phyloP scores from a whole-genome alignment of 441 rosid genomes.

The Eruca vesicaria region DNA sequence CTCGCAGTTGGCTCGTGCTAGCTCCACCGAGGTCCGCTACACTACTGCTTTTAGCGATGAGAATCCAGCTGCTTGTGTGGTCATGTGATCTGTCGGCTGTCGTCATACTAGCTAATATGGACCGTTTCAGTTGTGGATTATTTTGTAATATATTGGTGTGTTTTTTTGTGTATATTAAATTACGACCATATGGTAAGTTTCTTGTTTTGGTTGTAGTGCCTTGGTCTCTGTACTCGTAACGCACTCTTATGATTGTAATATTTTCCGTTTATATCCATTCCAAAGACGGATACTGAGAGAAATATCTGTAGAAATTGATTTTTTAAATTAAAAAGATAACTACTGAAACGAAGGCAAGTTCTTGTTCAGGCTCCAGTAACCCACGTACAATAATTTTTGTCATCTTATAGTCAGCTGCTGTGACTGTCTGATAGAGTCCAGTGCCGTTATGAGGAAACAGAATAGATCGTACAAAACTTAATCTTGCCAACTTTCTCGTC shows the following conservation, averaged over 20 bases:
- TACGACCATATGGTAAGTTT: constrained; percentile 17
- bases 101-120: not conserved
- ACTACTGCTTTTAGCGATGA: constrained; percentile 95
- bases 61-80: constrained; percentile 64
- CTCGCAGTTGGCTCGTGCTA: constrained; percentile 81
- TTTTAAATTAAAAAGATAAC: not conserved
- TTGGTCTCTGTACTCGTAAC: not conserved
- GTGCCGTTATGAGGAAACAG: not conserved
- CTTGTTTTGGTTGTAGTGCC: constrained; percentile 2
- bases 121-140: not conserved
- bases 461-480: not conserved
- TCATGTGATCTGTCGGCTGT: constrained; percentile 69
- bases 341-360: not conserved
- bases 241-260: not conserved
- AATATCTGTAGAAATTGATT: not conserved
- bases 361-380: not conserved
- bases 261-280: not conserved
- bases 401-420: not conserved
- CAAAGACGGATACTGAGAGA: not conserved
- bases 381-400: not conserved
- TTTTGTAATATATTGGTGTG: not conserved
- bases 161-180: constrained; percentile 19
- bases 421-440: not conserved
- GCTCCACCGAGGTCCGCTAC: constrained; percentile 88
- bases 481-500: not conserved